A percentile compares a stretch with the other conserved stretches of the same genome.
These are phyloP conservation scores for Cytospora piceicola DNA, from an alignment of 2,329 filamentous ascomycete genomes.

Conservation along the genomic window DNA sequence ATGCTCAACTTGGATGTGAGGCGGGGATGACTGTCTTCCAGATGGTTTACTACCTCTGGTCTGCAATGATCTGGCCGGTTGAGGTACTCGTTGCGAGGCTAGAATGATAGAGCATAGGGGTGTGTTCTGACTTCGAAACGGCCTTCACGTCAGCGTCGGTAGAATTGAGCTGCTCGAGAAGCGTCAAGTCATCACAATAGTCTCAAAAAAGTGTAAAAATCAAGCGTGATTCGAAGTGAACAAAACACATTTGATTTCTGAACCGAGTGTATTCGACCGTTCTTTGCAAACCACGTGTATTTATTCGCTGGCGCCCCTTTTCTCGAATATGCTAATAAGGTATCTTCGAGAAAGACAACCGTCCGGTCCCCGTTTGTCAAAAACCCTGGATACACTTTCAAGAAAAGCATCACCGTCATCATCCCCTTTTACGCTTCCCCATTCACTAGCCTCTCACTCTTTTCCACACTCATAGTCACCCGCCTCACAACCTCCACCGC, in stretches of 20 bases:
- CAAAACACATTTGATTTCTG: not conserved
- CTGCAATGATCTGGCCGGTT: not conserved
- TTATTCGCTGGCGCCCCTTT: slow-evolving; percentile 8
- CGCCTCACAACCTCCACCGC: not conserved
- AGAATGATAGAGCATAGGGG: not conserved
- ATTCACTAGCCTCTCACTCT: not conserved
- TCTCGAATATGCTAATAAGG: slow-evolving; percentile 21
- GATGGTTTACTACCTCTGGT: not conserved
- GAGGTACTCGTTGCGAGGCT: not conserved
- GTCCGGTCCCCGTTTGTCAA: slow-evolving; percentile 9
- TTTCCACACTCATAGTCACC: not conserved
- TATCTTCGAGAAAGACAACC: slow-evolving; percentile 14
- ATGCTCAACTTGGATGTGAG: not conserved
- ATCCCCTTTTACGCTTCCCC: slow-evolving; percentile 1
- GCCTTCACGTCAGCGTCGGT: not conserved
- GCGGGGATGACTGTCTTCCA: not conserved
- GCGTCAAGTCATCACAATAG: not conserved
- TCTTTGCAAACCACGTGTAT: slow-evolving; percentile 6
- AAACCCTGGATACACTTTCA: slow-evolving; percentile 10
- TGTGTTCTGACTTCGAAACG: not conserved
- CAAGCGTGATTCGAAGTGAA: not conserved
- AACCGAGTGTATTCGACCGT: not conserved
- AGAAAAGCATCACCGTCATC: not conserved
- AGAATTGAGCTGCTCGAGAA: not conserved
- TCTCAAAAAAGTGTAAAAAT: not conserved